Evolutionary conservation across 139 green algal genomes (phyloP), one percentile per base, ranked within the genome.

Genomic region (Mychonastes homosphaera): DNA sequence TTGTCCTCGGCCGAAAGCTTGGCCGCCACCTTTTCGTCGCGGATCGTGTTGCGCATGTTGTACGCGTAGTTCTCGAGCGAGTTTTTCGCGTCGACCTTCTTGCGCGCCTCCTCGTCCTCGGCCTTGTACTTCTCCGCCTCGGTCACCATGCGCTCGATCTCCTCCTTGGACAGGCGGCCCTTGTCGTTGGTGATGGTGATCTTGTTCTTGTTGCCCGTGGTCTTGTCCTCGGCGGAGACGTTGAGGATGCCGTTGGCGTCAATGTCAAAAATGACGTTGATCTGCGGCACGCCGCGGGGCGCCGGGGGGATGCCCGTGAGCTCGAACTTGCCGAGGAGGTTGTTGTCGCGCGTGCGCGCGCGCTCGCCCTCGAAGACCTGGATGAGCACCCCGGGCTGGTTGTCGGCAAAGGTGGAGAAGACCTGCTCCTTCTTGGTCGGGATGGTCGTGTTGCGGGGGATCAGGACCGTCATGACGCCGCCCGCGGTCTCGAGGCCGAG

Each of bases 171-270:
- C n/a, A 97, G 77, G 6, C 88, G 77, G 44, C 92, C 92, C 87
- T 97, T 99, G 78, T 97, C 92, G 64, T 99, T 97, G 54, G 92
- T 99, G 77, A 99, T 99, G 44, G 92, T 99, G 77, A 99, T 97
- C 77, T 95, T 96, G 75, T 93, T 94, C 75, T 92, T 94, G 53
- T 85, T 85, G 61, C 91, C 91, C 9, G 84, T 93, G 24, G 84
- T 89, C 81, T 95, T 95, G 69, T 98, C 92, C 82, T 96, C 90
- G 5, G 92, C 92, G 15, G 81, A 91, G 38, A 98, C 86, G 64
- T 98, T 98, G 18, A 99, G 78, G 65, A 99, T 97, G 65, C 92
- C 92, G 72, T 99, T 99, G 65, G 92, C 92, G 57, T 99, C 92
- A 54, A 99, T 92, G 75, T 99, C 92, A 56, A 98, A 99, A 46